Evolutionary conservation across 2,329 filamentous ascomycete species (phyloP).

Genomic region (Monascus ruber): DNA sequence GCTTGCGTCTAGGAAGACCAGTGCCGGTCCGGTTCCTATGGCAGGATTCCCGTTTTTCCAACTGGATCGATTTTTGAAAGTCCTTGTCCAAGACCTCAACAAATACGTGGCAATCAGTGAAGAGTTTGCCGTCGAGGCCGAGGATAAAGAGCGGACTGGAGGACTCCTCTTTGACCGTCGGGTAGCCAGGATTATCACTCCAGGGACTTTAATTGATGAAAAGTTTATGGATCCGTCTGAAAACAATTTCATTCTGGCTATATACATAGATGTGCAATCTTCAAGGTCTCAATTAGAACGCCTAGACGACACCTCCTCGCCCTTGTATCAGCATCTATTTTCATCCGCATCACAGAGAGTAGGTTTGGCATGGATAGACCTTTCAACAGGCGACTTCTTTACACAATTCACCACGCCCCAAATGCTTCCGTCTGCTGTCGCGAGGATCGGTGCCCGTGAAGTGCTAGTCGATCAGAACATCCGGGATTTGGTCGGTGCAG

Average conservation of each 20-base stretch:
- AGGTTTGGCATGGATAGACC: slow-evolving; percentile 85
- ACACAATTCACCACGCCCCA: slow-evolving; percentile 64
- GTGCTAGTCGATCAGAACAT: slow-evolving; percentile 63
- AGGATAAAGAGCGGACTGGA: slow-evolving; percentile 60
- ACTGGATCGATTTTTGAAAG: slow-evolving; percentile 83
- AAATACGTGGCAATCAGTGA: slow-evolving; percentile 90
- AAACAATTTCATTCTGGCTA: slow-evolving; percentile 83
- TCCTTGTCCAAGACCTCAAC: slow-evolving; percentile 80
- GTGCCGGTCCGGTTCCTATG: slow-evolving; percentile 71
- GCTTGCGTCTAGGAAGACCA: slow-evolving; percentile 70
- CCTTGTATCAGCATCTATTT: slow-evolving; percentile 15
- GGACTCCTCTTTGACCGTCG: slow-evolving; percentile 74
- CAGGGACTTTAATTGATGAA: slow-evolving; percentile 92
- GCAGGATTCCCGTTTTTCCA: slow-evolving; percentile 91
- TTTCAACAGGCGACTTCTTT: slow-evolving; percentile 90
- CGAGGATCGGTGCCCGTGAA: slow-evolving; percentile 73
- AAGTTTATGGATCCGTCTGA: slow-evolving; percentile 91
- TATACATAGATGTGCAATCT: slow-evolving; percentile 45
- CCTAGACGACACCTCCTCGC: slow-evolving; percentile 8
- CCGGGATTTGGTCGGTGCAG: slow-evolving; percentile 46
- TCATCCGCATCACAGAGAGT: slow-evolving; percentile 37
- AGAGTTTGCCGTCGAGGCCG: slow-evolving; percentile 67
- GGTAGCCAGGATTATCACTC: slow-evolving; percentile 80
- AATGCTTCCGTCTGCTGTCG: slow-evolving; percentile 66
- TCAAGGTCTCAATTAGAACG: slow-evolving; percentile 10